A percentile compares a stretch with the other conserved stretches of the same genome.
Evolutionary conservation across 305 asterid genomes (phyloP).

Genomic region (Fraxinus xanthoxyloides): DNA sequence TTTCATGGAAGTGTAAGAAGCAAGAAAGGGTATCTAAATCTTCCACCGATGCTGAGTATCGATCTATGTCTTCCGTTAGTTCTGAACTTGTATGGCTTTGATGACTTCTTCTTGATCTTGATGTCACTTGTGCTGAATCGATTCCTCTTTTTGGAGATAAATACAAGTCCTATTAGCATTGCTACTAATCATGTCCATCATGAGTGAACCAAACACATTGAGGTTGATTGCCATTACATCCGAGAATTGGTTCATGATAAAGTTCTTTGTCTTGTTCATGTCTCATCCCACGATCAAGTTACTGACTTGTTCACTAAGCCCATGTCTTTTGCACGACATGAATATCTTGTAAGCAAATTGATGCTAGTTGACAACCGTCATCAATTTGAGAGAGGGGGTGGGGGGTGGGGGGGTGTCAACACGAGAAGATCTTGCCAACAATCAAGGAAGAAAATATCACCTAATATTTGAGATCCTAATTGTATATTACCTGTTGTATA

Average conservation of each 20-base stretch:
- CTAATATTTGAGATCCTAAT: no score
- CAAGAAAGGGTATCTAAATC: no score
- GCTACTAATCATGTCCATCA: not conserved
- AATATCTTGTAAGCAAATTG: not conserved
- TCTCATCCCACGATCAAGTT: not conserved
- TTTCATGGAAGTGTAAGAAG: no score
- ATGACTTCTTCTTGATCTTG: not conserved
- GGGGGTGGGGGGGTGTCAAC: not conserved
- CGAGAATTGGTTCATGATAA: no score
- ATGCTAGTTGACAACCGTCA: not conserved
- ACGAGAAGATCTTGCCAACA: no score
- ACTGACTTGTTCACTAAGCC: not conserved
- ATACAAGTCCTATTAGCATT: not conserved
- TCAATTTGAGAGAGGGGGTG: not conserved
- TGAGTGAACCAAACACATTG: not conserved
- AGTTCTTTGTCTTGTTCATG: not conserved
- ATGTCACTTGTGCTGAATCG: not conserved
- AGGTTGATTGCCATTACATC: not conserved
- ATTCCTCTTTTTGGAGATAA: not conserved
- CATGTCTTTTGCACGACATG: not conserved
- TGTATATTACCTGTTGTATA: no score
- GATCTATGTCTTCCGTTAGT: no score
- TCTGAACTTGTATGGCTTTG: not conserved
- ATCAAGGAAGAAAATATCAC: no score
- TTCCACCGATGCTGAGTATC: no score